Conservation (phyloP, 306 rosid species). For the Argentina anserina region DNA sequence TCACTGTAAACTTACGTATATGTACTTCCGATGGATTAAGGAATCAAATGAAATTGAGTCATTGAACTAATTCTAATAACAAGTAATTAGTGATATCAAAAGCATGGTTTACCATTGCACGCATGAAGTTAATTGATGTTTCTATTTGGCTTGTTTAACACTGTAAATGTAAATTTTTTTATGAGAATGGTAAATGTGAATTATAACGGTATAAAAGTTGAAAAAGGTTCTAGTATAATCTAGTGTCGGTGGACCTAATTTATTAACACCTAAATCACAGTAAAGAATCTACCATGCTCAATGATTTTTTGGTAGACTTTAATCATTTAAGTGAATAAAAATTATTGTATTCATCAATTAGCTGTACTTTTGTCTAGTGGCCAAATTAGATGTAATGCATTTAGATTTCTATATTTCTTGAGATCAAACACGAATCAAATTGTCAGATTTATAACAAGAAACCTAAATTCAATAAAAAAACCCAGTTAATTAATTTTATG, state of each 20-base stretch:
- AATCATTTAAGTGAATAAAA: background rate
- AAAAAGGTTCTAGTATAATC: too few species aligned
- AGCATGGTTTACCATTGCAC: too few species aligned
- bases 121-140: too few species aligned
- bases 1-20: background rate
- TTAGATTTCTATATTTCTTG: background rate
- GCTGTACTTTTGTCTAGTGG: slow-evolving; percentile 5
- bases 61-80: too few species aligned
- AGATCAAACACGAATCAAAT: slow-evolving; percentile 2
- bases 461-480: background rate
- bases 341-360: background rate
- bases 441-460: background rate
- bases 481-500: background rate
- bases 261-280: background rate
- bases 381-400: background rate
- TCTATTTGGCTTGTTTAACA: too few species aligned
- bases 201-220: too few species aligned
- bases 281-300: background rate
- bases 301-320: background rate
- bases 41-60: background rate
- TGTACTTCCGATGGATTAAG: background rate
- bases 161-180: too few species aligned
- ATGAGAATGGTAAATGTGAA: too few species aligned
- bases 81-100: background rate
- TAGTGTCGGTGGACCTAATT: background rate